Conservation (phyloP, 148 eudicot genomes). For the Fallopia convolvulus region DNA sequence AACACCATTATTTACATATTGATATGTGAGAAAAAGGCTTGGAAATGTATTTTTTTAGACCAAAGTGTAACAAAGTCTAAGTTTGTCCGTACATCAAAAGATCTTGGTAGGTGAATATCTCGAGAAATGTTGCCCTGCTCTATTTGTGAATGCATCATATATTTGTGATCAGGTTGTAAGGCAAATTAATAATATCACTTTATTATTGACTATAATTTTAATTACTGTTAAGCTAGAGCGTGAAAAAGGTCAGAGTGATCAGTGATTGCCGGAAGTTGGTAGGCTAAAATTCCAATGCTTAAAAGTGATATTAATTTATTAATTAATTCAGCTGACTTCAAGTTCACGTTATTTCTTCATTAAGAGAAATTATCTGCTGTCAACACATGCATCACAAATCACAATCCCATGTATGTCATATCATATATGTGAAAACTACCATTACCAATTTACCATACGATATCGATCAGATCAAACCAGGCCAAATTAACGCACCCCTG, state of each 20-base stretch:
- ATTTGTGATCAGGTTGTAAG: not conserved
- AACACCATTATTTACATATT: too few relatives aligned
- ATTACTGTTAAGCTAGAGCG: not conserved
- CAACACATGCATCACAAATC: not conserved
- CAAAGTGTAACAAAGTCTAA: too few relatives aligned
- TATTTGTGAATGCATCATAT: not conserved
- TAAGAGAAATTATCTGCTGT: slow-evolving; percentile 6
- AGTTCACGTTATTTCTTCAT: slow-evolving; percentile 2
- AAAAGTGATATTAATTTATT: not conserved
- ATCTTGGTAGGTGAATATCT: not conserved
- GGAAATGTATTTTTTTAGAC: too few relatives aligned
- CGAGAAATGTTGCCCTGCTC: not conserved
- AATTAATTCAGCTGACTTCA: not conserved
- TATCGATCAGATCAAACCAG: not conserved
- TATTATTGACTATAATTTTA: not conserved
- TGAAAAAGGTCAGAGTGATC: not conserved
- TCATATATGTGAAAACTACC: not conserved
- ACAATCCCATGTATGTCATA: not conserved
- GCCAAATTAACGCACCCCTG: not conserved
- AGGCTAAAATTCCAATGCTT: not conserved
- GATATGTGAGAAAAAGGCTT: too few relatives aligned
- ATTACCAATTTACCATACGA: not conserved
- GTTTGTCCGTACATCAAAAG: too few relatives aligned
- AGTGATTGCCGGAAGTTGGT: slow-evolving; percentile 5
- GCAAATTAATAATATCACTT: not conserved